Evolutionary conservation across 2,329 filamentous ascomycete genomes (phyloP), one percentile per base, ranked within the genome.

Genomic region (Cytospora schulzeri): DNA sequence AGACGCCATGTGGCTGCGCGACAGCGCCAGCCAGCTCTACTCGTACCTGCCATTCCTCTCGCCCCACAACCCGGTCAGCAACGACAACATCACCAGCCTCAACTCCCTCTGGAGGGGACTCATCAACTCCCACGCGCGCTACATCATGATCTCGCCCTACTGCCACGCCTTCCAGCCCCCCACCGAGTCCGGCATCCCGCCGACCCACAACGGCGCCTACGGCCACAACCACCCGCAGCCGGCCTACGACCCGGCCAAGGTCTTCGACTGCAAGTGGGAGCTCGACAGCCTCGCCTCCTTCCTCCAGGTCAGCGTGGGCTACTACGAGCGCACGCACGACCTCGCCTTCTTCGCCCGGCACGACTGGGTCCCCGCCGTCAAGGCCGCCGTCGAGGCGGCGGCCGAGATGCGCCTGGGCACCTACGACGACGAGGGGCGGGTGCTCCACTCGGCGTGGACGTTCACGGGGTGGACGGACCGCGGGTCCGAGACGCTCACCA

Each of bases 151-250:
- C 35, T 85, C 84, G 19, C 92, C 93, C 0, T 95, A 95, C 76
- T 97, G 93, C 81, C 95, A 96, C 74, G 90, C 91, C 15, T 96
- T 96, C 77, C 93, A 96, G 74, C 92, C 93, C 2, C 93, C 93
- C 0, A 83, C 86, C 2, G 91, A 92, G 59, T 92, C 90, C 59
- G 85, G 87, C 3, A 82, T 94, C 38, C 71, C 76, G 2, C 83
- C 89, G 2, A 79, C 82, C 0, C 72, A 77, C 15, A 90, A 90
- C 71, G 79, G 82, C 2, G 86, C 85, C 0, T 83, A 80, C 70
- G 84, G 83, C 64, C 83, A 84, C 2, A 88, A 89, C 74, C 67
- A 79, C 77, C 73, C 75, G 78, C 85, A 62, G 83, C 89, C 90
- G 2, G 78, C 81, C 0, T 92, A 92, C 69, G 88, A 92, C 71